These are phyloP conservation scores for Friedmanniomyces simplex DNA, from an alignment of 495 filamentous ascomycete genomes.

Conservation along the genomic window DNA sequence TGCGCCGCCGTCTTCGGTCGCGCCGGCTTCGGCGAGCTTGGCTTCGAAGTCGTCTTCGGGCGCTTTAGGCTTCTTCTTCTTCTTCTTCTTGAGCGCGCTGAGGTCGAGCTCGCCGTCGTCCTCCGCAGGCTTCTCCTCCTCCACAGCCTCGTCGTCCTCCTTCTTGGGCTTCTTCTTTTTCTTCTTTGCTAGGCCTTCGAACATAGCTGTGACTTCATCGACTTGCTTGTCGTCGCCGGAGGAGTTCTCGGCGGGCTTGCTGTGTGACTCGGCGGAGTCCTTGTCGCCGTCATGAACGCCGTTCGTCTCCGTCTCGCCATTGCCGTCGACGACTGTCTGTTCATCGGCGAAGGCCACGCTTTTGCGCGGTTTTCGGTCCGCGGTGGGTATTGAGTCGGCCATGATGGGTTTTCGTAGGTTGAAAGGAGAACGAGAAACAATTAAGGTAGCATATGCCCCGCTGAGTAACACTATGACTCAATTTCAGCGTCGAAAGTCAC, in stretches of 20 bases:
- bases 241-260: conserved; percentile 4
- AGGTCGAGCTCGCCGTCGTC: conserved; percentile 64
- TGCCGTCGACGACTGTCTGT: conserved; percentile 68
- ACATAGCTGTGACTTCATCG: conserved; percentile 61
- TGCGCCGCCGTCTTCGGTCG: conserved; percentile 34
- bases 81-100: conserved; percentile 78
- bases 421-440: not conserved
- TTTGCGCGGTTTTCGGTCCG: conserved; percentile 60
- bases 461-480: not conserved
- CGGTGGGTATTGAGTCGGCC: conserved; percentile 29
- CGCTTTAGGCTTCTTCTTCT: conserved; percentile 79
- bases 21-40: conserved; percentile 65
- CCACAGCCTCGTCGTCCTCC: conserved; percentile 43
- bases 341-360: conserved; percentile 85
- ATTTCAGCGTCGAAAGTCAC: not conserved
- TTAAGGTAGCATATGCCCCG: not conserved
- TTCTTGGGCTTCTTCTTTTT: conserved; percentile 74
- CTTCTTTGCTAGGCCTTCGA: conserved; percentile 82
- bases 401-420: conserved; percentile 31
- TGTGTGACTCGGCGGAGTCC: conserved; percentile 45
- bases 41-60: conserved; percentile 65
- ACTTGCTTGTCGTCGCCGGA: conserved; percentile 48
- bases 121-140: conserved; percentile 48
- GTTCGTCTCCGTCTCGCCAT: conserved; percentile 62
- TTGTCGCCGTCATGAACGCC: conserved; percentile 39